Evolutionary conservation across 441 rosid genomes (phyloP).

Genomic region (Manihot esculenta): DNA sequence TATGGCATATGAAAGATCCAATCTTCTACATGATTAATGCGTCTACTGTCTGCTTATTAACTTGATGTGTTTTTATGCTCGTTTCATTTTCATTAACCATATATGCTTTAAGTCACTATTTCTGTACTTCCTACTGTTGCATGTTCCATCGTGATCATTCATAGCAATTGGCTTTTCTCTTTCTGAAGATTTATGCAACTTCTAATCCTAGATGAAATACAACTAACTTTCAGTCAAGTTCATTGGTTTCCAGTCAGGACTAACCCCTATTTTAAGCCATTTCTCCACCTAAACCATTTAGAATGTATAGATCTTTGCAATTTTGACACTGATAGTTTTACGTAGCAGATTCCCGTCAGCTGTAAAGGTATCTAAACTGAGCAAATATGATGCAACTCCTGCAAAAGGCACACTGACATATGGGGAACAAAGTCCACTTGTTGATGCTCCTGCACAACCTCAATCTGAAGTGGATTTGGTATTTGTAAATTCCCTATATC

Average conservation of each 20-base stretch:
- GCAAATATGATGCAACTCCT: slow-evolving; percentile 58
- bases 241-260: neutral
- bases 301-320: neutral
- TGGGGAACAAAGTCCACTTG: slow-evolving; percentile 47
- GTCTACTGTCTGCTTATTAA: neutral
- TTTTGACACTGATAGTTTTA: slow-evolving; percentile 24
- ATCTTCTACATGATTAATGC: neutral
- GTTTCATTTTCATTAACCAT: neutral
- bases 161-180: neutral
- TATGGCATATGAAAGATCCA: neutral
- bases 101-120: neutral
- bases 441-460: slow-evolving; percentile 41
- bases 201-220: neutral
- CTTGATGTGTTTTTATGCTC: neutral
- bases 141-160: neutral
- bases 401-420: slow-evolving; percentile 59
- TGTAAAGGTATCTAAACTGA: slow-evolving; percentile 50
- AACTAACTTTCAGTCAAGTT: neutral
- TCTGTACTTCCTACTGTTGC: neutral
- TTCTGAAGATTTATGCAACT: neutral
- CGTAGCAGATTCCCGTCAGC: slow-evolving; percentile 70
- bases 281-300: neutral
- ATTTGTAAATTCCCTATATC: slow-evolving; percentile 22
- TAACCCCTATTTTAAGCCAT: neutral
- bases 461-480: slow-evolving; percentile 66